phyloP scores from a whole-genome alignment of 768 basidiomycete genomes.

The Rhodotorula kratochvilovae region DNA sequence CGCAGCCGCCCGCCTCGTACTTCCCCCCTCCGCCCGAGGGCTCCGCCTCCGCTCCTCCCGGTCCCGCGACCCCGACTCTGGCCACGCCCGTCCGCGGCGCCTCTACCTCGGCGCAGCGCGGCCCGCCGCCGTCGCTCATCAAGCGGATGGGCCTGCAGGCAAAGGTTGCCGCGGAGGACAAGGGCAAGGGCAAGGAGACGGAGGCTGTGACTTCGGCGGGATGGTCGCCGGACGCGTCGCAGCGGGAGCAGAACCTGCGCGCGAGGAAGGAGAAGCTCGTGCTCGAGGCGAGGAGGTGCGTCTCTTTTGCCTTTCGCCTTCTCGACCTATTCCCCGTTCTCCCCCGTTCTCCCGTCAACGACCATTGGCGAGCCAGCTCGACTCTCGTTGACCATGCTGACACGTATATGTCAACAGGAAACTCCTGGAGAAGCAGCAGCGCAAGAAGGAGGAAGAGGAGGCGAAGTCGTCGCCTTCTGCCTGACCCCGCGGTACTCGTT shows the following conservation, averaged over 20 bases:
- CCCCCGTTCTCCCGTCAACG: not conserved
- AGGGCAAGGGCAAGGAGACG: conserved; percentile 18
- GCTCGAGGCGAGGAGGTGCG: conserved; percentile 36
- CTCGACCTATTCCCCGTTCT: no score
- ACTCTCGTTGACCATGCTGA: no score
- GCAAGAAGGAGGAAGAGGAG: not conserved
- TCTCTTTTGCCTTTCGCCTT: not conserved
- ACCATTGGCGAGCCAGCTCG: no score
- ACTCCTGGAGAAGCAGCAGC: conserved; percentile 12
- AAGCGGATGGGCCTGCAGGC: conserved; percentile 20
- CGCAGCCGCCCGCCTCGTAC: conserved; percentile 33
- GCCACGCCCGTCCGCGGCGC: not conserved
- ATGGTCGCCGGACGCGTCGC: conserved; percentile 12
- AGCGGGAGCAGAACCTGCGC: conserved; percentile 30
- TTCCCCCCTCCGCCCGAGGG: conserved; percentile 13
- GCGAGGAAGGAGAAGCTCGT: conserved; percentile 37
- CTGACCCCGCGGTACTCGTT: not conserved
- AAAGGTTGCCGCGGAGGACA: not conserved
- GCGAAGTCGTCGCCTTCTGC: not conserved
- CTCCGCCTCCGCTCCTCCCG: not conserved
- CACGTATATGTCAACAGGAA: not conserved
- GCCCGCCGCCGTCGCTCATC: conserved; percentile 32
- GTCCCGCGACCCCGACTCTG: not conserved
- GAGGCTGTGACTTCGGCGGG: not conserved
- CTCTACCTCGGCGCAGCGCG: not conserved